Evolutionary conservation across 495 filamentous ascomycete genomes (phyloP).

Genomic region (Venustampulla echinocandica): DNA sequence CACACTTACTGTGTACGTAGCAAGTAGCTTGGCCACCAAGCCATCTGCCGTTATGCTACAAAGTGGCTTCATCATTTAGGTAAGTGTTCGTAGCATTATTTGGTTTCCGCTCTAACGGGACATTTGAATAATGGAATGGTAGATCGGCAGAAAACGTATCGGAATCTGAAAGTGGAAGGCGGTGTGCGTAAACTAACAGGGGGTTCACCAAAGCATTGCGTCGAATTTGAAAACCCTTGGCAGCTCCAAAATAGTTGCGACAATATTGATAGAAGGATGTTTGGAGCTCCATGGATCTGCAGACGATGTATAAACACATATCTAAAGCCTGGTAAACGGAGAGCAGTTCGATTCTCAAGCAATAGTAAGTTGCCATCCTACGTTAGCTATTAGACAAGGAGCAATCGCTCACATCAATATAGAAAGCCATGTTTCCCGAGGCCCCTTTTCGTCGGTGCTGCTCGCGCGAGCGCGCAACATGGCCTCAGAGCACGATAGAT

Average conservation of each 20-base stretch:
- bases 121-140: no score
- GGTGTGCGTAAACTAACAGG: constrained; percentile 1
- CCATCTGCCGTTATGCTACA: no score
- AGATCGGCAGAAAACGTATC: constrained; percentile 5
- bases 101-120: no score
- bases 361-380: constrained; percentile 20
- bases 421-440: constrained; percentile 38
- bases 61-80: no score
- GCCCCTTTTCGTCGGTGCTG: constrained; percentile 47
- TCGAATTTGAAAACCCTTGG: neutral
- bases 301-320: constrained; percentile 39
- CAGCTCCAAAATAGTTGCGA: neutral
- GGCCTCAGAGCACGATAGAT: constrained; percentile 51
- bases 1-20: no score
- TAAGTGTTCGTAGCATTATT: no score
- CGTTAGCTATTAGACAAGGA: no score
- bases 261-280: constrained; percentile 31
- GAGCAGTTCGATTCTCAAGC: constrained; percentile 36
- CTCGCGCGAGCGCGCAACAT: constrained; percentile 56
- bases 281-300: constrained; percentile 46
- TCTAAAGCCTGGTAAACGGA: constrained; percentile 26
- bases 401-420: constrained; percentile 7
- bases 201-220: neutral
- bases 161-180: constrained; percentile 2
- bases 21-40: no score